Evolutionary conservation across 31 red algal genomes (phyloP).

Genomic region (Porphyra umbilicalis): DNA sequence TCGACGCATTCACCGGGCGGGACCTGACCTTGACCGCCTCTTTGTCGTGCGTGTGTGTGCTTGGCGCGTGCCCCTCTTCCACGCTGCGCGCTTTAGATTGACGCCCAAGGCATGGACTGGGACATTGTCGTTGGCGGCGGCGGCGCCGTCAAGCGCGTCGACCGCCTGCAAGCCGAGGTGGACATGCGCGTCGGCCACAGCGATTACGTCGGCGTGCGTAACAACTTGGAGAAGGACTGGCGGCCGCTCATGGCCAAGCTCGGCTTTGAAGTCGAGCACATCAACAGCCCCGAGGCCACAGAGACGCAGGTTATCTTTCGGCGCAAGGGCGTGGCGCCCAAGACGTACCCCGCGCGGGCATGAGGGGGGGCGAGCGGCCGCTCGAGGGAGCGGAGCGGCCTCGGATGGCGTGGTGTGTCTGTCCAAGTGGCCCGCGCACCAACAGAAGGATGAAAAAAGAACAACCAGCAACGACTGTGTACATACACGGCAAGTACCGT

Average conservation of each 20-base stretch:
- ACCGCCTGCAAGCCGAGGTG: background rate
- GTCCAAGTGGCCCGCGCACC: no score
- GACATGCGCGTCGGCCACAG: background rate
- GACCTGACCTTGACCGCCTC: no score
- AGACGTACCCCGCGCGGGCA: background rate
- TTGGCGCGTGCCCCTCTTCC: background rate
- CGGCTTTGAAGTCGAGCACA: background rate
- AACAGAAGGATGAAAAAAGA: no score
- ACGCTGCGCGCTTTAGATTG: background rate
- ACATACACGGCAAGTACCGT: no score
- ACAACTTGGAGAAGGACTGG: background rate
- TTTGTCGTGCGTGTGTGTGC: background rate
- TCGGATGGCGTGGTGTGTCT: no score
- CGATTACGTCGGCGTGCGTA: background rate
- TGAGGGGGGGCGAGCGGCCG: background rate
- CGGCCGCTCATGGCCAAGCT: background rate
- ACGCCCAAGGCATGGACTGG: background rate
- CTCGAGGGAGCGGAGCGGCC: no score
- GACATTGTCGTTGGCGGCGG: background rate
- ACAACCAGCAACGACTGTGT: no score
- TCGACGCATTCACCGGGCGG: background rate
- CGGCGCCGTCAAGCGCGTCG: background rate
- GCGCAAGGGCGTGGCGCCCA: background rate
- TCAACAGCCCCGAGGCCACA: background rate
- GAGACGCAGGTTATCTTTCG: background rate